phyloP scores from a whole-genome alignment of 1,284 basidiomycete genomes.

The Gastroboletus turbinatus region DNA sequence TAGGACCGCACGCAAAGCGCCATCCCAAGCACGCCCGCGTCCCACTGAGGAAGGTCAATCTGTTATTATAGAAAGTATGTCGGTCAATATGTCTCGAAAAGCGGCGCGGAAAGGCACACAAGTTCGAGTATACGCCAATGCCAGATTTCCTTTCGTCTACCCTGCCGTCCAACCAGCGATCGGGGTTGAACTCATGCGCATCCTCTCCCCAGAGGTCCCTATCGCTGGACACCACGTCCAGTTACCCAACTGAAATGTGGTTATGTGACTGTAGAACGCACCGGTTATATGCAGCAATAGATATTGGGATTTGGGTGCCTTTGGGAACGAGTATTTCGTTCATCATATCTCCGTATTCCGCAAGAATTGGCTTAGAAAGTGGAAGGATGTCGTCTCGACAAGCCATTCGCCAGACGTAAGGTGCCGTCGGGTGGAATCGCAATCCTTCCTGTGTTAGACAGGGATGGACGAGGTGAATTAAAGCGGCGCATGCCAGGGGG shows the following conservation, averaged over 20 bases:
- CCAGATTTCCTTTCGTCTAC: conserved; percentile 36
- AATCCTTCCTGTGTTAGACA: conserved; percentile 35
- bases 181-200: conserved; percentile 48
- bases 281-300: conserved; percentile 40
- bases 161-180: conserved; percentile 45
- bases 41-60: conserved; percentile 46
- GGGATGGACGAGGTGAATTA: background rate
- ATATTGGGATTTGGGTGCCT: conserved; percentile 35
- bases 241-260: background rate
- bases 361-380: conserved; percentile 41
- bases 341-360: conserved; percentile 36
- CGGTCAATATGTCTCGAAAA: too few relatives aligned
- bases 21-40: conserved; percentile 46
- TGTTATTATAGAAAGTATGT: conserved; percentile 12
- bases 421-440: conserved; percentile 36
- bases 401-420: conserved; percentile 36
- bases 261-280: conserved; percentile 1
- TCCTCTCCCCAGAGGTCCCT: conserved; percentile 50
- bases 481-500: background rate
- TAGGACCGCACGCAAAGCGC: conserved; percentile 40
- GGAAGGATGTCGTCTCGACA: conserved; percentile 45
- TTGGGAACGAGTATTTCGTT: conserved; percentile 37
- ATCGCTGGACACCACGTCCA: conserved; percentile 29
- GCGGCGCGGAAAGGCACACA: conserved; percentile 35
- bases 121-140: conserved; percentile 49